Base-by-base conservation (phyloP, 1,139 yeast genomes). In the Nadsonia commutata region DNA sequence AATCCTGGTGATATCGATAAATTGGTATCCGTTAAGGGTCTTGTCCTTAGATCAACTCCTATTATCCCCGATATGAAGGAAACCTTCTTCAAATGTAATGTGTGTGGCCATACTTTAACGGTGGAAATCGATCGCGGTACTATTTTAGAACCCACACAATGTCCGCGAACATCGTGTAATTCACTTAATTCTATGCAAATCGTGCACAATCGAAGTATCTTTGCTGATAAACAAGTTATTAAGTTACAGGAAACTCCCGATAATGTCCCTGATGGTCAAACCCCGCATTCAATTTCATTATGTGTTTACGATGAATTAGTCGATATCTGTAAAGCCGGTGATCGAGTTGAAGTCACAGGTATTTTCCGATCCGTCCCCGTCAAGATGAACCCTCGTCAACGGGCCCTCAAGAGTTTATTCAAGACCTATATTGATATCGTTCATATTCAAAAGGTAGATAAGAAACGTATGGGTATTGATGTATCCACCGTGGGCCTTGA, bases 1-100 rank as follows among this genome's bases (percentile, higher is more conserved):
- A 90, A 93, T 56, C 98, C 98, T 3, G 80, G 78, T 51, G 98
- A 90, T 64, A 90, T 93, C 50, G 98, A 93, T 63, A 88, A 90
- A 57, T 70, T 90, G 47, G 94, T 93, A 16, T 75, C 86, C 45
- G 79, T 90, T 45, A 90, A 90, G 63, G 99, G 99, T 31, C 70
- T 90, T 44, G 94, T 86, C 1, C 68, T 90, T 45, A 74, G 99
- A 54, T 71, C 95, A 3, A 85, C 96, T 4, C 76, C 96, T 2
- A 78, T 93, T 42, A 85, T 90, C 43, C 99, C 99, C 13, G 99
- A 90, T 60, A 90, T 93, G 98, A 86, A 86, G 59, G 86, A 82
- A 43, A 97, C 98, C 0, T 90, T 88, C 58, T 93, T 90, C 74
- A 83, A 80, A 63, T 90, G 99, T 66, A 81, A 77, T 51, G 94